phyloP scores from a whole-genome alignment of 1,284 basidiomycete genomes.

The Lignosus rhinocerotis region DNA sequence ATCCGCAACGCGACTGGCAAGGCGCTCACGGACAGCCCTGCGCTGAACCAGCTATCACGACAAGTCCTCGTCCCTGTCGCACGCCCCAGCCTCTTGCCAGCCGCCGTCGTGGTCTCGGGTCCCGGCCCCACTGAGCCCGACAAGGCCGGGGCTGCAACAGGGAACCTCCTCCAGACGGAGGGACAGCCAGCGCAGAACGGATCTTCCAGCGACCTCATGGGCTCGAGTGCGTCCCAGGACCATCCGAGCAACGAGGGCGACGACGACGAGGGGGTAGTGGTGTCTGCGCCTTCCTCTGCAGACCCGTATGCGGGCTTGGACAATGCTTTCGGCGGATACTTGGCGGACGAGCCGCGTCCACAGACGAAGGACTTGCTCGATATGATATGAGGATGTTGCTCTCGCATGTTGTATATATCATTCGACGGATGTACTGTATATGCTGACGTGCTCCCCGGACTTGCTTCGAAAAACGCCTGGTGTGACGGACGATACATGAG shows the following conservation, averaged over 20 bases:
- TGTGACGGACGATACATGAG: too few relatives aligned
- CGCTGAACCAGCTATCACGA: constrained; percentile 73
- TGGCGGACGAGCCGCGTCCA: constrained; percentile 65
- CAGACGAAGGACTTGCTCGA: constrained; percentile 33
- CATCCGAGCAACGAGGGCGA: constrained; percentile 36
- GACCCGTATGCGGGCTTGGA: constrained; percentile 80
- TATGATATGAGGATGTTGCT: constrained; percentile 17
- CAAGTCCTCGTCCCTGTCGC: constrained; percentile 66
- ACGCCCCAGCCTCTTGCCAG: constrained; percentile 50
- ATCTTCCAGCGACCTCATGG: constrained; percentile 18
- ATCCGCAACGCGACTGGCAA: constrained; percentile 78
- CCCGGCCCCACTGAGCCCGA: constrained; percentile 64
- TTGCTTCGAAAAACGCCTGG: too few relatives aligned
- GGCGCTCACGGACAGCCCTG: constrained; percentile 74
- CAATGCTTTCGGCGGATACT: constrained; percentile 68
- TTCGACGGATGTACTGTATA: constrained; percentile 16
- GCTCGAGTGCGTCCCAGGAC: constrained; percentile 26
- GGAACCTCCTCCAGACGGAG: constrained; percentile 11
- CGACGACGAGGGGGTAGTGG: constrained; percentile 30
- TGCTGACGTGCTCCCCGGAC: not conserved
- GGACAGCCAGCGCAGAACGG: constrained; percentile 9
- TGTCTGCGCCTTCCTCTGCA: constrained; percentile 22
- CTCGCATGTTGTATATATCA: constrained; percentile 23
- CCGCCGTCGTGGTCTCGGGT: constrained; percentile 54
- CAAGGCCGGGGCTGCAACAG: constrained; percentile 6